Percentiles rank a stretch among this genome's conserved stretches.
These are phyloP conservation scores for Fusarium musae DNA, from an alignment of 2,329 filamentous ascomycete genomes.

Conservation along the genomic window DNA sequence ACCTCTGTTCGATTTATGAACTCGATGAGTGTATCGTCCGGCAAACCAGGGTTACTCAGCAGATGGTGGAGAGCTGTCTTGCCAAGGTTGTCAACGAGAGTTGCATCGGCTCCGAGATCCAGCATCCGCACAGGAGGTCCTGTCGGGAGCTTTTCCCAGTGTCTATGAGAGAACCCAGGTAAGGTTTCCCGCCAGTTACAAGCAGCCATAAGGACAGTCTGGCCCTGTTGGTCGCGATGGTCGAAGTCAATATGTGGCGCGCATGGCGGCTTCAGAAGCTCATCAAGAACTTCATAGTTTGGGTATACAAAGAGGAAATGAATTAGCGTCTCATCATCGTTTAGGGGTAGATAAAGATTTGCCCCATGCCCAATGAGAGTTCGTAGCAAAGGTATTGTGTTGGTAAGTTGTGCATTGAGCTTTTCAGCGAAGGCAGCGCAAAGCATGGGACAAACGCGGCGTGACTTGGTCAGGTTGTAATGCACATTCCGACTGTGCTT, in stretches of 20 bases:
- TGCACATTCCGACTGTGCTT: neutral
- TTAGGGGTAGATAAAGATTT: slow-evolving; percentile 31
- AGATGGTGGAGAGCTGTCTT: slow-evolving; percentile 38
- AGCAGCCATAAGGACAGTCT: slow-evolving; percentile 35
- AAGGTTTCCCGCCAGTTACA: slow-evolving; percentile 10
- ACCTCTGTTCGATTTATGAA: slow-evolving; percentile 32
- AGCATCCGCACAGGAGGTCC: slow-evolving; percentile 19
- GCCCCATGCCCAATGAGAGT: slow-evolving; percentile 22
- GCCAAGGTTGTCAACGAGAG: slow-evolving; percentile 21
- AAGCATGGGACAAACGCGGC: slow-evolving; percentile 20
- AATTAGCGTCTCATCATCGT: slow-evolving; percentile 28
- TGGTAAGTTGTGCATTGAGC: accelerated
- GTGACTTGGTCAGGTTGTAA: neutral
- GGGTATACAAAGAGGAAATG: slow-evolving; percentile 31
- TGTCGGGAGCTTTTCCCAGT: neutral
- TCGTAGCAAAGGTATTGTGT: slow-evolving; percentile 6
- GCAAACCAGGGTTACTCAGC: slow-evolving; percentile 20
- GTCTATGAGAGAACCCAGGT: neutral
- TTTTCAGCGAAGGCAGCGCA: neutral
- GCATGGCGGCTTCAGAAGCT: slow-evolving; percentile 27
- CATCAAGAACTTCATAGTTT: neutral
- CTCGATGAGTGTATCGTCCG: slow-evolving; percentile 12
- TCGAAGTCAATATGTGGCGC: slow-evolving; percentile 32
- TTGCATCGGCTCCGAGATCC: slow-evolving; percentile 24
- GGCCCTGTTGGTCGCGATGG: slow-evolving; percentile 26